Base-by-base conservation (phyloP, 2,329 filamentous ascomycete genomes). In the Chrysosporium queenslandicum region DNA sequence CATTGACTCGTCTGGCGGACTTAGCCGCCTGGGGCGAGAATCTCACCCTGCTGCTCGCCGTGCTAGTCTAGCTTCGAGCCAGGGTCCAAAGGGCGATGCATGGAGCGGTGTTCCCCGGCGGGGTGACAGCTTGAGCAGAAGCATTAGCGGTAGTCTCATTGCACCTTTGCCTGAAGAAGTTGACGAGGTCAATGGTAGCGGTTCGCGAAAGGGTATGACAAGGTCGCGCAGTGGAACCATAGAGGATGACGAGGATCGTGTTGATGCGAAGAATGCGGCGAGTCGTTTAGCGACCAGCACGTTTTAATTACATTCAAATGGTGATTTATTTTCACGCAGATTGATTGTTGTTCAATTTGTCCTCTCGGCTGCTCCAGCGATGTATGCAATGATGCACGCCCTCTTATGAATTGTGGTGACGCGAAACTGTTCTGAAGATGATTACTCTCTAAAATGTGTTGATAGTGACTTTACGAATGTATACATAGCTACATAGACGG, bases 61-160 rank as follows among this genome's bases (percentile, higher is more conserved):
- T 56, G 71, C 83, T 23, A 91, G 82, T 68, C 71, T 96, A 59
- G 86, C 87, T 14, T 86, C 87, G 43, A 92, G 86, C 62, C 92
- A 98, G 70, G 92, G 92, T 0, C 91, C 92, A 46, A 94, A 94
- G 72, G 92, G 92, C n/a, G 92, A 98, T 68, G 85, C 92, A 14
- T 98, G 92, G 92, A 95, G 88, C 62, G 92, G 92, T 53, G 89
- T 96, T 25, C 87, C 90, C 32, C 80, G 92, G 56, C 80, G 87
- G 52, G 82, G 83, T 27, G 87, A 94, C 61, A 83, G 82, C n/a
- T 71, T 88, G 52, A 85, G 79, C 63, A 79, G 89, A 61, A 90
- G 83, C 64, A 77, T 90, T 58, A 88, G 85, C 52, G 82, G 85
- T 45, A 86, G 81, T 64, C 78, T 86, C 58, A 79, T 83, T 57